A percentile compares a stretch with the other conserved stretches of the same genome.
These are phyloP conservation scores for Claviceps lovelessii DNA, from an alignment of 2,329 filamentous ascomycete genomes.

Conservation along the genomic window DNA sequence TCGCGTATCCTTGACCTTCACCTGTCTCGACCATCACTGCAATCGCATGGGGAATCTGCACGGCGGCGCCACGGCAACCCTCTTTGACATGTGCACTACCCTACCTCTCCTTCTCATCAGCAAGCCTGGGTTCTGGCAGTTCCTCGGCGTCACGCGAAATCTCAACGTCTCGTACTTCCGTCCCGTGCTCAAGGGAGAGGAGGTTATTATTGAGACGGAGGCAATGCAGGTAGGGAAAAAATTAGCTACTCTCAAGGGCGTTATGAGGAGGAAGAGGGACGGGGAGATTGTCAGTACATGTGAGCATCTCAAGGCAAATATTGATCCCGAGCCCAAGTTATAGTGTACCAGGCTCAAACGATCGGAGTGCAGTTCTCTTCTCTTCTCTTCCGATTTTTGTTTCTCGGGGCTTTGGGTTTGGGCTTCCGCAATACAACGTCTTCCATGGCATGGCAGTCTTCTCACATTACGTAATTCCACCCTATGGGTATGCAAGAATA, in stretches of 20 bases:
- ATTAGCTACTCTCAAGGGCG: slow-evolving; percentile 37
- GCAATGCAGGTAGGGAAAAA: slow-evolving; percentile 42
- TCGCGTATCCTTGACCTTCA: slow-evolving; percentile 32
- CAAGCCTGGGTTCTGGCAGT: slow-evolving; percentile 44
- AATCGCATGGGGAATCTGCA: slow-evolving; percentile 43
- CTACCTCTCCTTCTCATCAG: slow-evolving; percentile 41
- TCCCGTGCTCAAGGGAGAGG: slow-evolving; percentile 38
- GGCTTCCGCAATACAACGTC: too few relatives aligned
- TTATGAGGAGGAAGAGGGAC: slow-evolving; percentile 38
- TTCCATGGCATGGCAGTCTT: too few relatives aligned
- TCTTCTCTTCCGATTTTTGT: too few relatives aligned
- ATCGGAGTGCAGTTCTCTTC: too few relatives aligned
- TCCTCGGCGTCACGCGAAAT: slow-evolving; percentile 49
- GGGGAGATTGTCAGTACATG: slow-evolving; percentile 40
- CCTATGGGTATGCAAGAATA: neutral
- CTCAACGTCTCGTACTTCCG: slow-evolving; percentile 54
- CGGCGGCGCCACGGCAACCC: slow-evolving; percentile 48
- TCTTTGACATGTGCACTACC: slow-evolving; percentile 54
- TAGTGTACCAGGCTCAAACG: slow-evolving; percentile 6
- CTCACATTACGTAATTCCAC: neutral
- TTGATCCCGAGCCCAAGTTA: slow-evolving; percentile 30
- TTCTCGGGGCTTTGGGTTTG: too few relatives aligned
- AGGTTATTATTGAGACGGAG: slow-evolving; percentile 40
- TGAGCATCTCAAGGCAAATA: slow-evolving; percentile 52
- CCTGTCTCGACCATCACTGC: slow-evolving; percentile 34